Evolutionary conservation across 2,329 filamentous ascomycete species (phyloP), one percentile per base, ranked within the genome.

Genomic region (Sclerotinia spermophila): DNA sequence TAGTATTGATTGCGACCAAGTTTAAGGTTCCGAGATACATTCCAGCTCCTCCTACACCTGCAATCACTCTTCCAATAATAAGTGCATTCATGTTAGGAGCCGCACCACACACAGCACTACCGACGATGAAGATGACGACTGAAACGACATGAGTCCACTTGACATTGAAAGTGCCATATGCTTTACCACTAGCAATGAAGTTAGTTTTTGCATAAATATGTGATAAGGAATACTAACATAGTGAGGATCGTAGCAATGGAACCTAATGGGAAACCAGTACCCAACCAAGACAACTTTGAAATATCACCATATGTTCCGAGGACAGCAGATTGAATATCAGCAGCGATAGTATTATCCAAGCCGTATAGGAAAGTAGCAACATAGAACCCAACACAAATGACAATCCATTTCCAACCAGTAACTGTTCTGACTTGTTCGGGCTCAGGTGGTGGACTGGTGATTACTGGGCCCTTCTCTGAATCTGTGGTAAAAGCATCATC

Each of bases 51-150:
- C 83, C 82, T 8, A 80, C 72, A 42, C 83, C 83, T 44, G 79
- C 78, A 45, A 83, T 77, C 15, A 79, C 82, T 19, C 83, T 78
- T 4, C 83, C 83, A 30, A 83, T 74, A 71, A 86, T 86, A 10
- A 86, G 73, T 15, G 81, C 81, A 67, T 80, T 75, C 77, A 76
- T 76, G n/a, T 67, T 76, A 13, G 76, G 76, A 30, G 78, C 78
- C 2, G 74, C 71, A 27, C 74, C 77, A 61, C 78, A 79, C 27
- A 79, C 64, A 24, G 77, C 71, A 48, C 74, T 76, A 13, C 78
- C 78, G 30, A 79, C 70, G 61, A 73, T 72, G 60, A 76, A 75
- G 7, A 73, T 44, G 7, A 73, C 56, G 24, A 77, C 72, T 56
- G 69, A 67, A 35, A 38, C 44, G 3, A 78, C 61, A 65, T 73